Evolutionary conservation across 331 rosid species (phyloP).

Genomic region (Ulmus americana): DNA sequence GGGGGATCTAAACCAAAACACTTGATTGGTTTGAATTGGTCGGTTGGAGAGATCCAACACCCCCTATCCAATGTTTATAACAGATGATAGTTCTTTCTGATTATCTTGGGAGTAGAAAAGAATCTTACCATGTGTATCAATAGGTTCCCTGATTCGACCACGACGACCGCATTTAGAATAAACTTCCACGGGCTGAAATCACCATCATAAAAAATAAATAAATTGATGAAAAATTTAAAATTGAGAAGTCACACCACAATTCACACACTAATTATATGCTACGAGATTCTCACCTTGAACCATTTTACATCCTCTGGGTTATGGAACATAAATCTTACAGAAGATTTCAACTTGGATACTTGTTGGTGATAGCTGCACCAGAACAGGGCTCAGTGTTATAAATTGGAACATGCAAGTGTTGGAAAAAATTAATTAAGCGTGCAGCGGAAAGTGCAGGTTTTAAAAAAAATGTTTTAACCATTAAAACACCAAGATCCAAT

Average conservation of each 20-base stretch:
- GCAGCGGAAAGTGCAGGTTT: too few relatives aligned
- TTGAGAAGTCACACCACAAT: background rate
- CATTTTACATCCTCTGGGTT: conserved; percentile 93
- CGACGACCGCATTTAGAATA: conserved; percentile 82
- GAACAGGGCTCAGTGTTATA: conserved; percentile 19
- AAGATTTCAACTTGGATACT: conserved; percentile 83
- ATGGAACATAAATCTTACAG: conserved; percentile 79
- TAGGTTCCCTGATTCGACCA: conserved; percentile 88
- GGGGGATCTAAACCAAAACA: too few relatives aligned
- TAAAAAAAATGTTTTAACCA: too few relatives aligned
- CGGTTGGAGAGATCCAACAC: too few relatives aligned
- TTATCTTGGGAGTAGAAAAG: background rate
- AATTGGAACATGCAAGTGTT: background rate
- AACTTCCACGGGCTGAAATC: conserved; percentile 89
- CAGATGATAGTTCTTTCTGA: too few relatives aligned
- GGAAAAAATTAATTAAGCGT: too few relatives aligned
- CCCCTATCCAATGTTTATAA: too few relatives aligned
- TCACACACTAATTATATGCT: background rate
- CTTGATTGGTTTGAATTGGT: too few relatives aligned
- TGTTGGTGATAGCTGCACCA: conserved; percentile 87
- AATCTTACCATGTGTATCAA: conserved; percentile 88
- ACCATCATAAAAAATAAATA: conserved; percentile 28
- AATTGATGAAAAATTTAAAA: conserved; percentile 6
- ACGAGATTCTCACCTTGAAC: conserved; percentile 63
- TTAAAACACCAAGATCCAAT: too few relatives aligned